These are phyloP conservation scores for Trichosporon sp. DNA, from an alignment of 1,284 basidiomycete species.

Conservation along the genomic window DNA sequence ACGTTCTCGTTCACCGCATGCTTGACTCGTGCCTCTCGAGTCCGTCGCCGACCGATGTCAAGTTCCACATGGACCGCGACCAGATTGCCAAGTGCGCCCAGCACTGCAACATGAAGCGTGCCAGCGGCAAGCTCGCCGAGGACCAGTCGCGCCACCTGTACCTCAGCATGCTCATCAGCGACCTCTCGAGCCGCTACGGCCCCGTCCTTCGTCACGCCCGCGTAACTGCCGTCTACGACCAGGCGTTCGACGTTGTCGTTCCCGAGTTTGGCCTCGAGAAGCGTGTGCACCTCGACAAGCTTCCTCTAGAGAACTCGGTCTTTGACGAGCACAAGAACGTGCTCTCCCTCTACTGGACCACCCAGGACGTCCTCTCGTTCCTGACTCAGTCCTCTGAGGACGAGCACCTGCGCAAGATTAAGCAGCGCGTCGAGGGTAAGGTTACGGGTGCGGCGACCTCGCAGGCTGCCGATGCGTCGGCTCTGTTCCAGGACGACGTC, in stretches of 20 bases:
- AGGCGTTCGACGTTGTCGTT: slow-evolving; percentile 84
- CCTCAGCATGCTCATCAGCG: slow-evolving; percentile 82
- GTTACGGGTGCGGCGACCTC: slow-evolving; percentile 58
- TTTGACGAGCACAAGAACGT: slow-evolving; percentile 88
- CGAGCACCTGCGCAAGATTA: slow-evolving; percentile 85
- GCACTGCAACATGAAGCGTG: slow-evolving; percentile 83
- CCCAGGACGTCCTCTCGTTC: slow-evolving; percentile 86
- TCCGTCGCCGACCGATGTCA: slow-evolving; percentile 58
- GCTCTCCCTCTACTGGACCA: slow-evolving; percentile 68
- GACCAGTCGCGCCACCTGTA: slow-evolving; percentile 94
- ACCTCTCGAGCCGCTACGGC: slow-evolving; percentile 89
- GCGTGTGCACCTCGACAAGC: slow-evolving; percentile 95
- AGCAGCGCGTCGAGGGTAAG: slow-evolving; percentile 77
- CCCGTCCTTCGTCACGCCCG: slow-evolving; percentile 88
- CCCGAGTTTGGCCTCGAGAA: slow-evolving; percentile 97
- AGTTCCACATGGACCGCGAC: slow-evolving; percentile 95
- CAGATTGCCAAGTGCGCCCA: slow-evolving; percentile 95
- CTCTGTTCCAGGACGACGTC: slow-evolving; percentile 76
- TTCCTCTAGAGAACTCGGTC: slow-evolving; percentile 94
- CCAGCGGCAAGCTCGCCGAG: slow-evolving; percentile 73
- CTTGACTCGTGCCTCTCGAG: slow-evolving; percentile 78
- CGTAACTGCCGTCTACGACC: slow-evolving; percentile 88
- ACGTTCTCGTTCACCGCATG: slow-evolving; percentile 94
- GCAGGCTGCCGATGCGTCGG: slow-evolving; percentile 74
- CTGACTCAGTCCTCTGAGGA: slow-evolving; percentile 85